These are phyloP conservation scores for Mucuna pruriens DNA, from an alignment of 306 rosid genomes.

Conservation along the genomic window DNA sequence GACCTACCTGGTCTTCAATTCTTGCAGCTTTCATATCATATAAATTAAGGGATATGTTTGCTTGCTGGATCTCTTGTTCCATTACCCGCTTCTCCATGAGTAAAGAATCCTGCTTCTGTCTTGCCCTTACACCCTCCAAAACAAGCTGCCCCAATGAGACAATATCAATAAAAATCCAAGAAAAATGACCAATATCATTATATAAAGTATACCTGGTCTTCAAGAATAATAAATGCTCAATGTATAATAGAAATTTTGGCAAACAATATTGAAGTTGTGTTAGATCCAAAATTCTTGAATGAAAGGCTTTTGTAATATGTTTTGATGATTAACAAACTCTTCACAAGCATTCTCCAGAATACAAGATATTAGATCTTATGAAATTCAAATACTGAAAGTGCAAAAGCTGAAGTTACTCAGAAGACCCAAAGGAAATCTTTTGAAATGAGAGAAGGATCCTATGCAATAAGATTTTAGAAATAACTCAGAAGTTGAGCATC, in stretches of 20 bases:
- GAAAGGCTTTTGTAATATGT: background rate
- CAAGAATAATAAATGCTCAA: background rate
- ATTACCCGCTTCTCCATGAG: conserved; percentile 62
- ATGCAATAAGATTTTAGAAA: too few species aligned
- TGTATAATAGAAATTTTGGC: background rate
- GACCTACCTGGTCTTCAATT: conserved; percentile 85
- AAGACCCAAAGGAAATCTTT: background rate
- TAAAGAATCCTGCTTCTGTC: conserved; percentile 69
- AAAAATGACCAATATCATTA: conserved; percentile 1
- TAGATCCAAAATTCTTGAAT: background rate
- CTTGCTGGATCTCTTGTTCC: conserved; percentile 77
- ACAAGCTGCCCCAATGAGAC: conserved; percentile 69
- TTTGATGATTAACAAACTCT: background rate
- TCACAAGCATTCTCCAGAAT: background rate
- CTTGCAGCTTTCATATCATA: conserved; percentile 71
- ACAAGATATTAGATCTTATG: background rate
- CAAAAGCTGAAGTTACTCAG: background rate
- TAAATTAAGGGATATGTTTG: conserved; percentile 65
- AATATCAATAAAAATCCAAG: conserved; percentile 16
- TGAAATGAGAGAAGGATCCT: background rate
- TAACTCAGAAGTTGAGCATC: background rate
- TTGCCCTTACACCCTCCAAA: conserved; percentile 80
- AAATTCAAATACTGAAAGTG: background rate
- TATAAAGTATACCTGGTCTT: background rate
- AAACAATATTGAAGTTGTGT: background rate